Evolutionary conservation across 2,329 filamentous ascomycete genomes (phyloP).

Genomic region (Escovopsis sp.): DNA sequence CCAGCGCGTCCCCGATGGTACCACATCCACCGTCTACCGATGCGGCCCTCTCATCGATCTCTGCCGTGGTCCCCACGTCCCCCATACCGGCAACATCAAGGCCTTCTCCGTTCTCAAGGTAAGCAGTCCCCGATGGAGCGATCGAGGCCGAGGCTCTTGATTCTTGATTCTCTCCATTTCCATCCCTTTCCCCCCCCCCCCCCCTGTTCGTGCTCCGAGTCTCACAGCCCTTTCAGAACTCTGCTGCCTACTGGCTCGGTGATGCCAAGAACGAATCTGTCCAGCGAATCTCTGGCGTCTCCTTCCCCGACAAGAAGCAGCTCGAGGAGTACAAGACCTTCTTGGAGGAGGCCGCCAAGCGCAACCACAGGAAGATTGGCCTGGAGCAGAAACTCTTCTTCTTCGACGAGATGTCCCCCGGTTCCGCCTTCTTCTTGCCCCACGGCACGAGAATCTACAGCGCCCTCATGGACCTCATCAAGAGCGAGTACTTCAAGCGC

Average conservation of each 20-base stretch:
- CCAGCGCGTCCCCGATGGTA: constrained; percentile 56
- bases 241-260: constrained; percentile 76
- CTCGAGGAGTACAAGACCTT: constrained; percentile 90
- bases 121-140: no score
- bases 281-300: constrained; percentile 92
- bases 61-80: constrained; percentile 88
- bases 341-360: constrained; percentile 93
- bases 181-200: background rate
- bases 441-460: constrained; percentile 93
- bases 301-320: constrained; percentile 88
- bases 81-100: constrained; percentile 83
- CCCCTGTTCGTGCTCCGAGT: no score
- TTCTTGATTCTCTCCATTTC: no score
- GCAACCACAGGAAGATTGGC: constrained; percentile 87
- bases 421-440: constrained; percentile 81
- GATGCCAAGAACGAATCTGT: constrained; percentile 88
- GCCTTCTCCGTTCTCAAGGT: constrained; percentile 82
- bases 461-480: constrained; percentile 65
- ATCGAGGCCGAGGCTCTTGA: no score
- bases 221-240: constrained; percentile 33
- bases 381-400: constrained; percentile 96
- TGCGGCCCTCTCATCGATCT: constrained; percentile 91
- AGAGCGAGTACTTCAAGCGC: constrained; percentile 80
- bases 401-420: constrained; percentile 88
- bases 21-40: constrained; percentile 84